Evolutionary conservation across 164 flowering plant species (phyloP).

Genomic region (Tetrastigma voinierianum): DNA sequence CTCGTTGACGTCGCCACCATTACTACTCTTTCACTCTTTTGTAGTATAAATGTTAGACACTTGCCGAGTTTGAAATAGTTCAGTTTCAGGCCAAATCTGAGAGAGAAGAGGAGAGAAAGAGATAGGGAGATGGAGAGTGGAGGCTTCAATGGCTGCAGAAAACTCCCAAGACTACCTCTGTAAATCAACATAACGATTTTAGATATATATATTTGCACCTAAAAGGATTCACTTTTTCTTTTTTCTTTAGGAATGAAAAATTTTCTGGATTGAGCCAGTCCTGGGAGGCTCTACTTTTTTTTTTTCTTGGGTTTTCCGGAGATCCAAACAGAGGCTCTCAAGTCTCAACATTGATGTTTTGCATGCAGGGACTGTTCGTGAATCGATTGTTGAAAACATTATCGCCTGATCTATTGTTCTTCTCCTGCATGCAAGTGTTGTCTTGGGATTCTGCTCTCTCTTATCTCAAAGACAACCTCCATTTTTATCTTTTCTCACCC

Average conservation of each 20-base stretch:
- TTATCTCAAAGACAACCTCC: neutral
- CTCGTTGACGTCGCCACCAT: slow-evolving; percentile 32
- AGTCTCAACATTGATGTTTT: neutral
- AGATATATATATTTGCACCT: too few species aligned
- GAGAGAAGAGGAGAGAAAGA: slow-evolving; percentile 10
- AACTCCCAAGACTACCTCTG: slow-evolving; percentile 34
- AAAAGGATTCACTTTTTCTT: too few species aligned
- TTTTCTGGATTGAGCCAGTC: too few species aligned
- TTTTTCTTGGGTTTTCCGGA: too few species aligned
- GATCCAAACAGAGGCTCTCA: too few species aligned
- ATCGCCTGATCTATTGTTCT: neutral
- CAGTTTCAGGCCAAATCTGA: neutral
- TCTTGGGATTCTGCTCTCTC: neutral
- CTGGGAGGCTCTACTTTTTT: too few species aligned
- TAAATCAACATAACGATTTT: neutral
- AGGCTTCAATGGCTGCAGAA: slow-evolving; percentile 57
- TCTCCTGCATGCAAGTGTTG: neutral
- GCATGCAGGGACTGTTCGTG: neutral
- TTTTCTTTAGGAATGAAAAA: too few species aligned
- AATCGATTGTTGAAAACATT: too few species aligned
- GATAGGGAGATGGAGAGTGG: slow-evolving; percentile 36
- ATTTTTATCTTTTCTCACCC: neutral
- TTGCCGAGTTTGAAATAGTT: slow-evolving; percentile 9
- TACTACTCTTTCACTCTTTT: neutral
- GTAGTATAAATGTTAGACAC: slow-evolving; percentile 19